Percentiles rank a stretch among this genome's conserved stretches.
Evolutionary conservation across 106 monocot species (phyloP).

Genomic region (Agapanthus africanus): DNA sequence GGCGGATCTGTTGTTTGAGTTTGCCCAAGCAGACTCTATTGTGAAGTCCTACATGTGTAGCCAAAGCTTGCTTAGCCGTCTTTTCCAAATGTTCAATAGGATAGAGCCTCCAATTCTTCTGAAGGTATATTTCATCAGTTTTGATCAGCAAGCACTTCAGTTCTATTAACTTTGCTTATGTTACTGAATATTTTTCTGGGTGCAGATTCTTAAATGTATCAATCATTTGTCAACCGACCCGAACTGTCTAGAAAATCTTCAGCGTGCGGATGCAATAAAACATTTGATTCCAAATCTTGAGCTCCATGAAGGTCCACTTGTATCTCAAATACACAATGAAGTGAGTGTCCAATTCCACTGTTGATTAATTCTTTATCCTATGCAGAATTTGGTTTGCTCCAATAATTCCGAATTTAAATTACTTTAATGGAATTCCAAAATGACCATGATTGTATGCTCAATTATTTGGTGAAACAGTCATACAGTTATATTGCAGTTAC

Average conservation of each 20-base stretch:
- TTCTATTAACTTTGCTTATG: slow-evolving; percentile 1
- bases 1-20: slow-evolving; percentile 32
- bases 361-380: neutral
- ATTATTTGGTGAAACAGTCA: neutral
- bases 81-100: slow-evolving; percentile 76
- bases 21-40: slow-evolving; percentile 48
- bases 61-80: slow-evolving; percentile 60
- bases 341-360: slow-evolving; percentile 24
- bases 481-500: neutral
- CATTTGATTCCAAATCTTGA: slow-evolving; percentile 76
- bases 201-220: slow-evolving; percentile 64
- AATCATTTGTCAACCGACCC: slow-evolving; percentile 65
- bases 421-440: neutral
- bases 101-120: slow-evolving; percentile 69
- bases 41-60: slow-evolving; percentile 70
- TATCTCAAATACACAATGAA: slow-evolving; percentile 59
- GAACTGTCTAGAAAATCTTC: slow-evolving; percentile 60
- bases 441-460: neutral
- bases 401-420: neutral
- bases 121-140: slow-evolving; percentile 22
- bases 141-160: neutral
- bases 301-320: slow-evolving; percentile 47
- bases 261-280: slow-evolving; percentile 73
- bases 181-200: neutral
- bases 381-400: neutral